Conservation (phyloP, 345 rosid genomes). For the Ceriops zippeliana region DNA sequence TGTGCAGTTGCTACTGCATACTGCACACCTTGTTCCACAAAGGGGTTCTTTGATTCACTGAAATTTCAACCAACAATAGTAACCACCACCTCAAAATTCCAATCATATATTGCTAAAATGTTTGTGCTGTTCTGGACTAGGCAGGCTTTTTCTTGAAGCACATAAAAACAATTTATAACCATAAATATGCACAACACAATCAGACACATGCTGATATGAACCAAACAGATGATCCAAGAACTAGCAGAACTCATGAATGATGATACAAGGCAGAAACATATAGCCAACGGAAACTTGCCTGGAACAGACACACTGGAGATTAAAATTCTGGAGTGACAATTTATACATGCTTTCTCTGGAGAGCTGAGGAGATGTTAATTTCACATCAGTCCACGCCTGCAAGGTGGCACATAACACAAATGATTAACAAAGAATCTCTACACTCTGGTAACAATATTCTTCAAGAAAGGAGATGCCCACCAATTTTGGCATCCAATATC, state of each 20-base stretch:
- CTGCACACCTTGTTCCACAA: constrained; percentile 78
- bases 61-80: constrained; percentile 9
- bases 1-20: constrained; percentile 83
- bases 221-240: background rate
- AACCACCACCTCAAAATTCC: constrained; percentile 9
- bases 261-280: background rate
- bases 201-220: background rate
- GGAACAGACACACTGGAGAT: constrained; percentile 57
- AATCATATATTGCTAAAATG: constrained; percentile 1
- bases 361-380: constrained; percentile 88
- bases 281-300: constrained; percentile 50
- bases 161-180: background rate
- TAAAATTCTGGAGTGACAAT: constrained; percentile 57
- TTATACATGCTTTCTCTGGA: constrained; percentile 78
- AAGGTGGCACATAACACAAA: constrained; percentile 8
- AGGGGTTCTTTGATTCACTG: constrained; percentile 82
- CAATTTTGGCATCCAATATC: background rate
- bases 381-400: constrained; percentile 84
- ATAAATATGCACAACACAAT: background rate
- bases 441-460: background rate
- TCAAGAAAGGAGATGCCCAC: background rate
- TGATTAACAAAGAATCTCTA: constrained; percentile 1
- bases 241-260: background rate
- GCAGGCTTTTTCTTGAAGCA: background rate
- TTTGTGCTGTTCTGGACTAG: background rate